A percentile compares a stretch with the other conserved stretches of the same genome.
These are phyloP conservation scores for Mycena vitilis DNA, from an alignment of 768 basidiomycete species.

Conservation along the genomic window DNA sequence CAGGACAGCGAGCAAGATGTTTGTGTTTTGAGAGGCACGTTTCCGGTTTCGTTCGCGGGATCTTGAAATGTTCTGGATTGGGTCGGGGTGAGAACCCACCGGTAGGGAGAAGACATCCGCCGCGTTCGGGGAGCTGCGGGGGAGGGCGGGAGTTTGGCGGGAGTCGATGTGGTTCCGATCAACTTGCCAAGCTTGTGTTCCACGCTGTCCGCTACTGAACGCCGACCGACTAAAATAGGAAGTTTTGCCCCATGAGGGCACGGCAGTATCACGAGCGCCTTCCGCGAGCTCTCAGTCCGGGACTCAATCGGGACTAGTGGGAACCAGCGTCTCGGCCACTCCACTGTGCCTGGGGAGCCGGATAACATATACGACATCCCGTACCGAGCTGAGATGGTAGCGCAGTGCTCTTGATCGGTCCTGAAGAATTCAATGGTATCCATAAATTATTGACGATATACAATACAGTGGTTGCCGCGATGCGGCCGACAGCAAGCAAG, in stretches of 20 bases:
- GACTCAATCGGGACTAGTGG: not conserved
- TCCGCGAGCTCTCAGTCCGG: no score
- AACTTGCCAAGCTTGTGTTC: not conserved
- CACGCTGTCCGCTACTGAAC: not conserved
- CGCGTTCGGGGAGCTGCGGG: not conserved
- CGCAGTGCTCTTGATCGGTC: no score
- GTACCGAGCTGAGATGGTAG: no score
- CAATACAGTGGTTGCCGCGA: not conserved
- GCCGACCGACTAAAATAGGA: slow-evolving; percentile 9
- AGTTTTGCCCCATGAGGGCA: not conserved
- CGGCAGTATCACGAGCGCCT: no score
- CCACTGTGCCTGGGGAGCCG: no score
- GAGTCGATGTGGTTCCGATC: not conserved
- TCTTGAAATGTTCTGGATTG: not conserved
- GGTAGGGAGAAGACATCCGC: not conserved
- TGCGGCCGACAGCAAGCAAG: not conserved
- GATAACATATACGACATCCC: no score
- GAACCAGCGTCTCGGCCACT: no score
- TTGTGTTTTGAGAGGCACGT: slow-evolving; percentile 1
- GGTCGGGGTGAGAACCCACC: slow-evolving; percentile 12
- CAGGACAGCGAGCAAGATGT: slow-evolving; percentile 7
- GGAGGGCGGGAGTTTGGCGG: no score
- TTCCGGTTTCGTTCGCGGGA: no score
- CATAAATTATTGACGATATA: slow-evolving; percentile 18
- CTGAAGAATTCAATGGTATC: not conserved